Evolutionary conservation across 305 asterid genomes (phyloP), one percentile per base, ranked within the genome.

Genomic region (Withania somnifera): DNA sequence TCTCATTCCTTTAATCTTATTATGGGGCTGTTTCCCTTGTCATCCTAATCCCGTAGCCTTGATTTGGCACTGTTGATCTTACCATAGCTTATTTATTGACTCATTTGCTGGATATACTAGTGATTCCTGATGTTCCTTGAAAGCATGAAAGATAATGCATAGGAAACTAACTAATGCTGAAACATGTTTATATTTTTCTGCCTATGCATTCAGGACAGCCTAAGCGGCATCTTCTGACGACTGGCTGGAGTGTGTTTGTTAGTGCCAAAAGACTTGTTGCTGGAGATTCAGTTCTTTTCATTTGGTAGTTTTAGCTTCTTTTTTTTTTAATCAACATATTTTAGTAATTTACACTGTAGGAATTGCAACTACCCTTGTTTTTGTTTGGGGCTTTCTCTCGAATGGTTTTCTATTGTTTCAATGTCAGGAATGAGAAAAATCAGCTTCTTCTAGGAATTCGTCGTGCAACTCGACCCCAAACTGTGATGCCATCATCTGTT

Each of bases 401-500:
- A 57, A 20, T 24, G 68, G 15, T 73, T 3, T 14, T 30, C 24
- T n/a, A 71, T 50, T 24, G 40, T 73, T 45, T 15, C 11, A 7
- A 36, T 81, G 76, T 66, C 83, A 95, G 99, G 99, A 95, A 95
- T 84, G 99, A 93, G 86, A 94, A 93, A 89, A 95, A 95, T 69
- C 98, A 95, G 93, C 97, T 95, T 11, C 91, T 94, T 86, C 69
- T 95, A 88, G 99, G 99, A 56, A 95, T 95, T 82, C 94, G 99
- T 60, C 98, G 96, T 71, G 96, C 99, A 71, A 91, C 85, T 77
- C 90, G 97, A 77, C 97, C 98, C 47, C 99, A 95, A 88, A 92
- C 97, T 45, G 96, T 94, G 89, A 95, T 95, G 99, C 99, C 99
- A 20, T 95, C 99, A n/a, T 95, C 99, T 47, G 99, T 95, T 85